Evolutionary conservation across 805 yeast species (phyloP).

Genomic region (Yamadazyma phyllophila): DNA sequence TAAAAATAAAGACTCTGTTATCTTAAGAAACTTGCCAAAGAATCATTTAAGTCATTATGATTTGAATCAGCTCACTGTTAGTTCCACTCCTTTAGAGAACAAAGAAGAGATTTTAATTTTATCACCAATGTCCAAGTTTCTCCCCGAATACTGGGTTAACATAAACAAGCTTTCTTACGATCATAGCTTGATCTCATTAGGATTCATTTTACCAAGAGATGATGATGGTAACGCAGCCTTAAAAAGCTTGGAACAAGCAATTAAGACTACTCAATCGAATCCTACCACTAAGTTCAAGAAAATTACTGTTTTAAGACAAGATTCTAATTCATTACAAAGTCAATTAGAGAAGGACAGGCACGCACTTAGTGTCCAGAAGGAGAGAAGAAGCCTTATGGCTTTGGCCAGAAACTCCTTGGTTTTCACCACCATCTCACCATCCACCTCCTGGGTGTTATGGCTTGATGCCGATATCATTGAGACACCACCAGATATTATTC

Average conservation of each 20-base stretch:
- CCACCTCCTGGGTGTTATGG: conserved; percentile 96
- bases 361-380: conserved; percentile 80
- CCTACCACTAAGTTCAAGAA: conserved; percentile 70
- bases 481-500: conserved; percentile 76
- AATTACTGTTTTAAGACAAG: conserved; percentile 88
- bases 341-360: conserved; percentile 89
- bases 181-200: conserved; percentile 78
- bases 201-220: conserved; percentile 86
- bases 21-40: conserved; percentile 54
- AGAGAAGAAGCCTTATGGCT: conserved; percentile 88
- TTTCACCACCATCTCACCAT: conserved; percentile 84
- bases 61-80: conserved; percentile 72
- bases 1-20: conserved; percentile 49
- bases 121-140: conserved; percentile 87
- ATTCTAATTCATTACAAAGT: conserved; percentile 68
- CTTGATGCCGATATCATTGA: conserved; percentile 93
- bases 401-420: conserved; percentile 88
- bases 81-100: conserved; percentile 69
- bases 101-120: conserved; percentile 81
- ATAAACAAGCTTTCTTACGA: conserved; percentile 75
- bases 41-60: conserved; percentile 83
- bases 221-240: conserved; percentile 80
- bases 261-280: conserved; percentile 64
- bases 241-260: conserved; percentile 66
- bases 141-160: conserved; percentile 86